Evolutionary conservation across 2,329 filamentous ascomycete species (phyloP).

Genomic region (Verruconis gallopava): DNA sequence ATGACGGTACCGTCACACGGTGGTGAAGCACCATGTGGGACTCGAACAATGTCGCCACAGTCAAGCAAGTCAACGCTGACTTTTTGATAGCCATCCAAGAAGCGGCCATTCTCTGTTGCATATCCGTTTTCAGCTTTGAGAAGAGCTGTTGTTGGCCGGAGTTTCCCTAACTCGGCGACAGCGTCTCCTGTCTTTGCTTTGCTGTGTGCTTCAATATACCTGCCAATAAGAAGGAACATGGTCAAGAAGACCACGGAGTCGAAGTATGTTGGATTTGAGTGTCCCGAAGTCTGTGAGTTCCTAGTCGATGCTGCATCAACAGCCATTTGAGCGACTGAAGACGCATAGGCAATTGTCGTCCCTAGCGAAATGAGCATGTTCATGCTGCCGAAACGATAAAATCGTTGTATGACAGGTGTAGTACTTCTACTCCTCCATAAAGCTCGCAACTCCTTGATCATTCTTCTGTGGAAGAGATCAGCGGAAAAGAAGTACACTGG

Average conservation of each 20-base stretch:
- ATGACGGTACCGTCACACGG: constrained; percentile 63
- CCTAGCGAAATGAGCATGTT: constrained; percentile 84
- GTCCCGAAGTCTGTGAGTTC: background rate
- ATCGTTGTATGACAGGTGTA: constrained; percentile 58
- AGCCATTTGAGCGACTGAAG: constrained; percentile 64
- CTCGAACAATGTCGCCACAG: constrained; percentile 43
- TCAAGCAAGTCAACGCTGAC: constrained; percentile 53
- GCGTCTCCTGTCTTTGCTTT: constrained; percentile 84
- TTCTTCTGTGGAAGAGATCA: constrained; percentile 68
- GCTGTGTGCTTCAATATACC: constrained; percentile 73
- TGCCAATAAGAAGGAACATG: constrained; percentile 63
- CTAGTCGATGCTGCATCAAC: constrained; percentile 34
- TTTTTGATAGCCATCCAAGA: constrained; percentile 20
- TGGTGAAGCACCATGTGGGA: constrained; percentile 69
- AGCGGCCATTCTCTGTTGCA: constrained; percentile 17
- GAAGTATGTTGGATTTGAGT: constrained; percentile 48
- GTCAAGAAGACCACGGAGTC: constrained; percentile 88
- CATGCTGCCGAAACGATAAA: constrained; percentile 95
- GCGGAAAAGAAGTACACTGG: constrained; percentile 79
- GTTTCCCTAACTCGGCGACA: constrained; percentile 62
- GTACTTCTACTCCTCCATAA: constrained; percentile 67
- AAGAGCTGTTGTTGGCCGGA: constrained; percentile 64
- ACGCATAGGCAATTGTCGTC: constrained; percentile 75
- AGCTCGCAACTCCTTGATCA: constrained; percentile 62
- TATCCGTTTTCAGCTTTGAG: constrained; percentile 41